Conservation (phyloP, 192 early-diverging fungal species). For the Coemansia sp. region DNA sequence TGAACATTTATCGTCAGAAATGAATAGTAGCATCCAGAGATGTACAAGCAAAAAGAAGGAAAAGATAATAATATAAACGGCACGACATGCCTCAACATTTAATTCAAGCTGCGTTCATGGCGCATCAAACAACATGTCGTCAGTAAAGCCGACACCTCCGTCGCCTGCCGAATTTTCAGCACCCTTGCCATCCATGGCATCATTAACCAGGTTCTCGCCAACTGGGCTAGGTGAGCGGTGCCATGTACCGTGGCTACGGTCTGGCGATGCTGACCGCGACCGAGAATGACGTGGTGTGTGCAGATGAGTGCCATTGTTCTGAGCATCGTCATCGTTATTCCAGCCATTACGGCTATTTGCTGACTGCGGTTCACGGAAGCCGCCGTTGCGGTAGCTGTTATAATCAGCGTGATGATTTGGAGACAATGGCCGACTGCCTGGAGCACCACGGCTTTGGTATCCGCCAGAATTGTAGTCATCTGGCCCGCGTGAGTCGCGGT, state of each 20-base stretch:
- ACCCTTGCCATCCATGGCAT: neutral
- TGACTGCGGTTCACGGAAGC: slow-evolving; percentile 5
- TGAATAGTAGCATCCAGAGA: neutral
- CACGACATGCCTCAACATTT: neutral
- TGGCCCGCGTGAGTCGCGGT: neutral
- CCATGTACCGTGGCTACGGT: slow-evolving; percentile 7
- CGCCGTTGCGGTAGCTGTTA: slow-evolving; percentile 2
- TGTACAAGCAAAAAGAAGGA: neutral
- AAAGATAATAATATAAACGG: slow-evolving; percentile 1
- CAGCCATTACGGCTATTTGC: slow-evolving; percentile 1
- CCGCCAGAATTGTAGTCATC: neutral
- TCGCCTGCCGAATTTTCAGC: neutral
- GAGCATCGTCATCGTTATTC: neutral
- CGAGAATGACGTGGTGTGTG: slow-evolving; percentile 4
- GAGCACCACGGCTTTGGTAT: neutral
- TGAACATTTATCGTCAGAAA: neutral
- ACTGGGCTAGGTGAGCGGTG: slow-evolving; percentile 3
- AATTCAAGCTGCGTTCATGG: slow-evolving; percentile 4
- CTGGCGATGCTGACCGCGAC: slow-evolving; percentile 9
- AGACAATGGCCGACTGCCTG: neutral
- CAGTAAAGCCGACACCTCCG: slow-evolving; percentile 4
- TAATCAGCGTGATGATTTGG: neutral
- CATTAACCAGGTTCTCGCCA: slow-evolving; percentile 2
- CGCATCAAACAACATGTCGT: slow-evolving; percentile 19
- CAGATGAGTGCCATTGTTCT: neutral